Conservation (phyloP, 2,329 filamentous ascomycete genomes). For the Aspergillus costaricaensis region DNA sequence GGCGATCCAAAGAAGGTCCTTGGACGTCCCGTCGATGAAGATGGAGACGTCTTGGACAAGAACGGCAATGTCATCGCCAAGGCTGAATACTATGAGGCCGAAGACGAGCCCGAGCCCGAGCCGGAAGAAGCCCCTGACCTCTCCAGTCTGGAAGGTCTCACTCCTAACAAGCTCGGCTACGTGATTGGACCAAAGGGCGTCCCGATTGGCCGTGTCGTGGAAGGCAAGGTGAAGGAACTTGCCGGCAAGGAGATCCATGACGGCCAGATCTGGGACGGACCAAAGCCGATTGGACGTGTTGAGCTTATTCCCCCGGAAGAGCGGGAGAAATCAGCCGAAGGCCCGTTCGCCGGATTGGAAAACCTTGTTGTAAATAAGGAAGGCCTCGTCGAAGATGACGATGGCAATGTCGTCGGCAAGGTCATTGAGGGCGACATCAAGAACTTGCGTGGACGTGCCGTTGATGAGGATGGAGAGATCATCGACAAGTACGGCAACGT, state of each 20-base stretch:
- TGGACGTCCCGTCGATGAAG: slow-evolving; percentile 61
- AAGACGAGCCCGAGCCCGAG: slow-evolving; percentile 47
- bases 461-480: slow-evolving; percentile 82
- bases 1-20: slow-evolving; percentile 63
- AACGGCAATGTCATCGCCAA: slow-evolving; percentile 64
- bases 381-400: slow-evolving; percentile 68
- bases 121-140: slow-evolving; percentile 52
- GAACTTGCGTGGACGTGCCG: slow-evolving; percentile 68
- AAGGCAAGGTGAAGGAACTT: slow-evolving; percentile 59
- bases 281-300: slow-evolving; percentile 59
- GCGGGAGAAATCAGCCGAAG: slow-evolving; percentile 57
- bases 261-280: slow-evolving; percentile 58
- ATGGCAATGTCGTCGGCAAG: slow-evolving; percentile 75
- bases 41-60: slow-evolving; percentile 64
- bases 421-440: slow-evolving; percentile 71
- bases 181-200: slow-evolving; percentile 57
- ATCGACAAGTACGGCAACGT: slow-evolving; percentile 72
- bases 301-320: slow-evolving; percentile 61
- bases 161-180: slow-evolving; percentile 60
- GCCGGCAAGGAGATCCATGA: slow-evolving; percentile 59
- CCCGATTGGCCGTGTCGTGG: slow-evolving; percentile 59
- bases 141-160: slow-evolving; percentile 56
- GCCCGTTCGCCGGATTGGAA: slow-evolving; percentile 60
- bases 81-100: slow-evolving; percentile 52
- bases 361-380: slow-evolving; percentile 60